Evolutionary conservation across 306 rosid species (phyloP), one percentile per base, ranked within the genome.

Genomic region (Ammopiptanthus mongolicus): DNA sequence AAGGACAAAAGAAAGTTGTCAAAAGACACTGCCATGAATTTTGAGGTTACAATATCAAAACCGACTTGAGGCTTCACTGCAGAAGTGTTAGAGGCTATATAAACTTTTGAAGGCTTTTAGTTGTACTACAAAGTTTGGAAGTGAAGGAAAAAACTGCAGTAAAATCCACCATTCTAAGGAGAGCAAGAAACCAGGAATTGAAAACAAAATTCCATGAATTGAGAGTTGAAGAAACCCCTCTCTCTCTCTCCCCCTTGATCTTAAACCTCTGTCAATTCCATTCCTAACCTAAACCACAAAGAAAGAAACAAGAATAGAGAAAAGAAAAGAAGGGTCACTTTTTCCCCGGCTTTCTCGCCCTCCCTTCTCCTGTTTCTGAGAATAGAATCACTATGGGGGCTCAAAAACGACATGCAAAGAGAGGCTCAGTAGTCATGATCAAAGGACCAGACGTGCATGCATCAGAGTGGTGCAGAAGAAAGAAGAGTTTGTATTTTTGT

Each of bases 381-480:
- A 71, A 84, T 52, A 82, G 89, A 90, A 90, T 78, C 80, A 69
- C 41, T 47, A 25, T 41, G 71, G 68, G 59, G 59, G 69, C 55
- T 78, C 73, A 86, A 71, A 89, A 84, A 79, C 81, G 86, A 86
- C 85, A 86, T 78, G 84, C 55, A 65, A 84, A 81, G 82, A 82
- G 80, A 82, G 58, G 44, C 84, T 81, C 84, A 87, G 59, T 31
- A 37, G 93, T 85, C 87, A 77, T 84, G 86, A 84, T 84, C 80
- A 83, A 73, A 81, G 86, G 91, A 88, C 88, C 82, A 83, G 88
- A 87, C 86, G 84, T 81, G 91, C 90, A 84, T 84, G 87, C 15
- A 79, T 66, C 84, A 79, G 87, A 81, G 70, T 82, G 71, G 70
- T 82, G 71, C 82, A 76, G 55, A 77, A 80, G 68, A 78, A 74